Evolutionary conservation across 2,329 filamentous ascomycete species (phyloP).

Genomic region (Epichloe festucae): DNA sequence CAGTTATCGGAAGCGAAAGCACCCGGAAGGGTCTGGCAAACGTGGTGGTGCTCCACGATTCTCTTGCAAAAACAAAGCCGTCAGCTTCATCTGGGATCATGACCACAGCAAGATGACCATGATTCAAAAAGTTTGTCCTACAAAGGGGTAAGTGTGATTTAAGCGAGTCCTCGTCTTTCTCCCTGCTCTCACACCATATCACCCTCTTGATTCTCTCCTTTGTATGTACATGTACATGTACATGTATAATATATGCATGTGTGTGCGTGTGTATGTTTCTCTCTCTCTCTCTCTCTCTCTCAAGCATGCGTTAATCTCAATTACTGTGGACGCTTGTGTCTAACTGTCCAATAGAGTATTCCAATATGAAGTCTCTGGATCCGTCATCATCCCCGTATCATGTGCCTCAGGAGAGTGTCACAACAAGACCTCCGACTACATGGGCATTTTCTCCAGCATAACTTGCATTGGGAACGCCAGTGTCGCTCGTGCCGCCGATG

Average conservation of each 20-base stretch:
- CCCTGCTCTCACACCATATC: background rate
- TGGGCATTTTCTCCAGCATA: conserved; percentile 3
- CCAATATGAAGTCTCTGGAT: conserved; percentile 20
- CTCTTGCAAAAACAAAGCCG: conserved; percentile 26
- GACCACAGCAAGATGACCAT: conserved; percentile 22
- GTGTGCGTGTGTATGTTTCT: too few relatives aligned
- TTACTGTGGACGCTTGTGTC: background rate
- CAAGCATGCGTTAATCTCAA: too few relatives aligned
- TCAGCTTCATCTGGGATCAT: conserved; percentile 31
- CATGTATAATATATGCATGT: too few relatives aligned
- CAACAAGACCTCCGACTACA: background rate
- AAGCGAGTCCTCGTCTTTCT: too few relatives aligned
- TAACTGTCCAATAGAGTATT: background rate
- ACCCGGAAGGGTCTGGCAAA: conserved; percentile 18
- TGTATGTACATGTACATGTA: too few relatives aligned
- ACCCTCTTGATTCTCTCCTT: background rate
- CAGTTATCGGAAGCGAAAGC: conserved; percentile 29
- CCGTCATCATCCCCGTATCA: conserved; percentile 10
- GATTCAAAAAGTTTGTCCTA: conserved; percentile 31
- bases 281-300: too few relatives aligned
- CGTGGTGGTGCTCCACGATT: conserved; percentile 21
- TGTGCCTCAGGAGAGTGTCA: background rate
- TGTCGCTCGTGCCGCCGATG: background rate
- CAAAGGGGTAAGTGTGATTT: conserved; percentile 20
- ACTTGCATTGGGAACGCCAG: background rate